Evolutionary conservation across 2,329 filamentous ascomycete genomes (phyloP).

Genomic region (Colletotrichum sp.): DNA sequence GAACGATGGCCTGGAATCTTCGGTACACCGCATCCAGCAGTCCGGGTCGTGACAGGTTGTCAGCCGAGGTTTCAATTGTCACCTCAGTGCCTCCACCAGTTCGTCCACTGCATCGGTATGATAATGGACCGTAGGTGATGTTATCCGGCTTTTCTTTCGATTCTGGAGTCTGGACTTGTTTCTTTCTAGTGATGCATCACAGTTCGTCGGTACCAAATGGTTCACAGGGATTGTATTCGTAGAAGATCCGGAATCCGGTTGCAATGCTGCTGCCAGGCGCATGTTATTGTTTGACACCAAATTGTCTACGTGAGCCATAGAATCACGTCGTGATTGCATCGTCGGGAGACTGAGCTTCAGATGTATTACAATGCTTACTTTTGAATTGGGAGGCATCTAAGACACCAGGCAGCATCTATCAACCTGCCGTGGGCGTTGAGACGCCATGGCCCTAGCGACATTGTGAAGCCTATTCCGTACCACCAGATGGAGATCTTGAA

Average conservation of each 20-base stretch:
- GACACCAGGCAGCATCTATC: fast-evolving
- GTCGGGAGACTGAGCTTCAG: not conserved
- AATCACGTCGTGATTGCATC: not conserved
- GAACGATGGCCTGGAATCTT: not conserved
- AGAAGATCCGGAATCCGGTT: not conserved
- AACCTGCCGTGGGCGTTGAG: not conserved
- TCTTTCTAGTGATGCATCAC: not conserved
- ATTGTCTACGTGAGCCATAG: not conserved
- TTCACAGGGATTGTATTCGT: not conserved
- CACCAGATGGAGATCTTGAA: not conserved
- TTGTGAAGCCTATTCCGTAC: not conserved
- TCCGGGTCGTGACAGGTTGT: not conserved
- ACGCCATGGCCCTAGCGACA: not conserved
- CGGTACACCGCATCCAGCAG: not conserved
- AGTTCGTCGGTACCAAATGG: not conserved
- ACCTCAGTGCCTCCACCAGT: not conserved
- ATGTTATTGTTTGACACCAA: not conserved
- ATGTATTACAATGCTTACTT: too few relatives aligned
- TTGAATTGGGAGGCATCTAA: not conserved
- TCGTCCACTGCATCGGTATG: not conserved
- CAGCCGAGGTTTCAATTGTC: not conserved
- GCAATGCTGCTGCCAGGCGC: not conserved
- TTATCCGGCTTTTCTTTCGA: not conserved
- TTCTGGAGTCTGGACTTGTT: not conserved
- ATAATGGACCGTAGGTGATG: not conserved